Evolutionary conservation across 176 grass and related monocot genomes (phyloP).

Genomic region (Pontederia crassipes): DNA sequence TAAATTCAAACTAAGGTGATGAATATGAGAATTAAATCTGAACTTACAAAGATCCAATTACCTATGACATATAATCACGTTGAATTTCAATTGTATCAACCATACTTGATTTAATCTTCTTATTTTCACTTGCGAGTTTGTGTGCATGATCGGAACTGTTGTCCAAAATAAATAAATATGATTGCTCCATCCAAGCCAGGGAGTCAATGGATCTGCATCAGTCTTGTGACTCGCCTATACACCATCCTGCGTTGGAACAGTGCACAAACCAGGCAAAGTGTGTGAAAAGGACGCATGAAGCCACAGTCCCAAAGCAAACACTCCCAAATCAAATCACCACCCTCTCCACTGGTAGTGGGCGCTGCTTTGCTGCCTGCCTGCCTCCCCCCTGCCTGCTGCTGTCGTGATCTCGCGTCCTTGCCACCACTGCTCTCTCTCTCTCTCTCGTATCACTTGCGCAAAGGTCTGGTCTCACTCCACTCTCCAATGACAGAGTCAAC

Average conservation of each 20-base stretch:
- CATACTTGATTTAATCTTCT: no score
- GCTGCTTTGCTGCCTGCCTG: not conserved
- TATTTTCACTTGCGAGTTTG: no score
- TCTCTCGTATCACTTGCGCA: not conserved
- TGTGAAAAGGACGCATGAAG: not conserved
- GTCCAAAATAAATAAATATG: no score
- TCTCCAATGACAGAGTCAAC: slow-evolving; percentile 4
- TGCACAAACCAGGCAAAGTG: not conserved
- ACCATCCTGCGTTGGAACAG: not conserved
- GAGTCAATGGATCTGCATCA: no score
- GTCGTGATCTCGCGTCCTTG: not conserved
- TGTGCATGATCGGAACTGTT: no score
- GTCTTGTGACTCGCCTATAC: not conserved
- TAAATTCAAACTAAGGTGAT: no score
- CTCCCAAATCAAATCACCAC: not conserved
- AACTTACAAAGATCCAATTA: no score
- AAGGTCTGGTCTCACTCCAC: not conserved
- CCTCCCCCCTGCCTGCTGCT: not conserved
- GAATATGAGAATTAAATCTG: no score
- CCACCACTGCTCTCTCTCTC: not conserved
- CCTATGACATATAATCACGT: no score
- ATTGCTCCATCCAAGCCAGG: no score
- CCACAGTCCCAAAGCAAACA: not conserved
- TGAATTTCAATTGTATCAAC: no score
- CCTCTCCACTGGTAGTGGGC: slow-evolving; percentile 1